Conservation (phyloP, 2,329 filamentous ascomycete genomes). For the Stagonosporopsis cucurbitacearum region DNA sequence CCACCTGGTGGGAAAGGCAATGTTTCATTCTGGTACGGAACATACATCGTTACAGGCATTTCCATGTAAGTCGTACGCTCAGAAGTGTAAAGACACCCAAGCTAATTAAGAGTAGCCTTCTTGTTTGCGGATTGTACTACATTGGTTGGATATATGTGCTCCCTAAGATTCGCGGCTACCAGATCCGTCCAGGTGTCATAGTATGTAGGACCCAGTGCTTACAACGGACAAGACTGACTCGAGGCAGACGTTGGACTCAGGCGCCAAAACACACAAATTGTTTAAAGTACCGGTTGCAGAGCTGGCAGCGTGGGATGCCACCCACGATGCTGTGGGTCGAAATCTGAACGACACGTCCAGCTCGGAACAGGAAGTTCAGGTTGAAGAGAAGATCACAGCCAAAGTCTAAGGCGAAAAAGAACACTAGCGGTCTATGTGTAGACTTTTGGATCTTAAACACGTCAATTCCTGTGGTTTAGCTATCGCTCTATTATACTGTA, state of each 20-base stretch:
- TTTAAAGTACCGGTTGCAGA: constrained; percentile 61
- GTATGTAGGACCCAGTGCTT: constrained; percentile 53
- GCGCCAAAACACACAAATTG: constrained; percentile 57
- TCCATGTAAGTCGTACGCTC: constrained; percentile 60
- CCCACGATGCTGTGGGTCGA: constrained; percentile 58
- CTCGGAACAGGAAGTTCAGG: neutral
- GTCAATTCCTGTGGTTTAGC: no score
- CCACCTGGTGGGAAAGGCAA: constrained; percentile 68
- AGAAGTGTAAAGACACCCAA: neutral
- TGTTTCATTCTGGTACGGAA: constrained; percentile 76
- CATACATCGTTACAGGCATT: constrained; percentile 68
- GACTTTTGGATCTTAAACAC: neutral
- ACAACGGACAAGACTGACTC: neutral
- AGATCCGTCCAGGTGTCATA: constrained; percentile 62
- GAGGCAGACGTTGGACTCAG: constrained; percentile 18
- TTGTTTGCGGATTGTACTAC: constrained; percentile 64
- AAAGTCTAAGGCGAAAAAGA: neutral
- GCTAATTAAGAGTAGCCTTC: constrained; percentile 49
- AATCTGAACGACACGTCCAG: neutral
- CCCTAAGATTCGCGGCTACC: constrained; percentile 61
- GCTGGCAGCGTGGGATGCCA: constrained; percentile 63
- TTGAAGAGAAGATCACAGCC: neutral
- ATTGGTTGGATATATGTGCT: constrained; percentile 64
- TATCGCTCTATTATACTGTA: neutral
- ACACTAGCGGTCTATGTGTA: neutral